A percentile compares a stretch with the other conserved stretches of the same genome.
Evolutionary conservation across 2,329 filamentous ascomycete genomes (phyloP).

Genomic region (Clonostachys rhizophaga): DNA sequence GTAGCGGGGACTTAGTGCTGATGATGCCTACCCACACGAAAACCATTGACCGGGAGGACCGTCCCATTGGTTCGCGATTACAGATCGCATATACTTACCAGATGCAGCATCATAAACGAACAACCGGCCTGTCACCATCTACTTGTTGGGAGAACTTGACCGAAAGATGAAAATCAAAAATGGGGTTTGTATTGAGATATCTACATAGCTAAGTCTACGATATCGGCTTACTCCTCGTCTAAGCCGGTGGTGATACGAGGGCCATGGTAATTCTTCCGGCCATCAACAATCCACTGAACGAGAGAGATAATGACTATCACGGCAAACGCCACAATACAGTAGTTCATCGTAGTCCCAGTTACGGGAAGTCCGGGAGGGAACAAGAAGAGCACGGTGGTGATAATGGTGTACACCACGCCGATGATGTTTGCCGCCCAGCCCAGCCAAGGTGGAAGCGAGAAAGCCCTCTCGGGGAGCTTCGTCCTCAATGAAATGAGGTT

Average conservation of each 20-base stretch:
- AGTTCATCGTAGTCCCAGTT: conserved; percentile 64
- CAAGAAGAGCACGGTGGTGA: conserved; percentile 73
- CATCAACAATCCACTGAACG: conserved; percentile 40
- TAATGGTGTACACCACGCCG: conserved; percentile 59
- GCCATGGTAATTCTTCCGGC: conserved; percentile 36
- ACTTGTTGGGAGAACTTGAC: too few relatives aligned
- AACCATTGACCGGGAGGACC: too few relatives aligned
- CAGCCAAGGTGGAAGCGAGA: conserved; percentile 22
- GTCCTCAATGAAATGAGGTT: conserved; percentile 63
- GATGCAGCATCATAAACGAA: too few relatives aligned
- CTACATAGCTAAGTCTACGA: too few relatives aligned
- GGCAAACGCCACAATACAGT: conserved; percentile 41
- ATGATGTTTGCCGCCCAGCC: conserved; percentile 27
- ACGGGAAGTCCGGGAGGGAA: conserved; percentile 67
- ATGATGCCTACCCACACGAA: too few relatives aligned
- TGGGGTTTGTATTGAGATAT: not conserved
- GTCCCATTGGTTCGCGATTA: too few relatives aligned
- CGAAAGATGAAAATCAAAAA: not conserved
- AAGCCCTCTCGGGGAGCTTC: conserved; percentile 50
- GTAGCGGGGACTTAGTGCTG: too few relatives aligned
- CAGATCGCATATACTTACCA: too few relatives aligned
- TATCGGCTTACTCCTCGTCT: too few relatives aligned
- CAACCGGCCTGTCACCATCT: too few relatives aligned
- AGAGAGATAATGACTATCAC: conserved; percentile 38
- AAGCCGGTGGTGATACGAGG: too few relatives aligned